Percentiles rank a stretch among this genome's conserved stretches.
Evolutionary conservation across 345 rosid genomes (phyloP).

Genomic region (Draba incana): DNA sequence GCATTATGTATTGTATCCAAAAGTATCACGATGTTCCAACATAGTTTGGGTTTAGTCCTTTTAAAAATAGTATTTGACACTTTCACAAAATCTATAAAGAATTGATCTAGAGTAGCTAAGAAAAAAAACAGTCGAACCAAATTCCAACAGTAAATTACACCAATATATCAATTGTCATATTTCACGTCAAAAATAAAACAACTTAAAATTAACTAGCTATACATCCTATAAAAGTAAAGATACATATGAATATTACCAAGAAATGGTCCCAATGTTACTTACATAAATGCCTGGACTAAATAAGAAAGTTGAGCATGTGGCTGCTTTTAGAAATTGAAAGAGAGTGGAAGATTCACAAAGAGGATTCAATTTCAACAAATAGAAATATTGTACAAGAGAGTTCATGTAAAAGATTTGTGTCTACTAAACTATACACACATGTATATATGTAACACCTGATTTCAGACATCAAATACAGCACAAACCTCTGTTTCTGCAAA

Average conservation of each 20-base stretch:
- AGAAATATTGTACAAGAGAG: slow-evolving; percentile 19
- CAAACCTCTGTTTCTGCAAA: slow-evolving; percentile 21
- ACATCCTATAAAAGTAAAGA: slow-evolving; percentile 13
- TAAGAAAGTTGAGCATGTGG: slow-evolving; percentile 14
- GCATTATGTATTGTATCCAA: slow-evolving; percentile 29
- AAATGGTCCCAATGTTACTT: slow-evolving; percentile 17
- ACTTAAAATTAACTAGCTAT: background rate
- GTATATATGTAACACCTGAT: slow-evolving; percentile 9
- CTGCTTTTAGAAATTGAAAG: background rate
- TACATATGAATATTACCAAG: background rate
- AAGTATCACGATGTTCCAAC: slow-evolving; percentile 31
- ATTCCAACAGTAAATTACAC: background rate
- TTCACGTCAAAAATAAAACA: background rate
- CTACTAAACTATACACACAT: slow-evolving; percentile 33
- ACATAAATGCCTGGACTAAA: background rate
- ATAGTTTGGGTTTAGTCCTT: background rate
- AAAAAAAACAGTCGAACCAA: background rate
- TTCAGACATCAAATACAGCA: slow-evolving; percentile 26
- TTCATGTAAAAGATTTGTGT: slow-evolving; percentile 24
- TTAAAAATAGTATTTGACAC: no score
- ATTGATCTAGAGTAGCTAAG: background rate
- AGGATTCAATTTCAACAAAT: slow-evolving; percentile 15
- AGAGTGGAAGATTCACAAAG: slow-evolving; percentile 21
- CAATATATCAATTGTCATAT: background rate
- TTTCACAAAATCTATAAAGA: background rate